Evolutionary conservation across 2,329 filamentous ascomycete genomes (phyloP).

Genomic region (Sporothrix inflata): DNA sequence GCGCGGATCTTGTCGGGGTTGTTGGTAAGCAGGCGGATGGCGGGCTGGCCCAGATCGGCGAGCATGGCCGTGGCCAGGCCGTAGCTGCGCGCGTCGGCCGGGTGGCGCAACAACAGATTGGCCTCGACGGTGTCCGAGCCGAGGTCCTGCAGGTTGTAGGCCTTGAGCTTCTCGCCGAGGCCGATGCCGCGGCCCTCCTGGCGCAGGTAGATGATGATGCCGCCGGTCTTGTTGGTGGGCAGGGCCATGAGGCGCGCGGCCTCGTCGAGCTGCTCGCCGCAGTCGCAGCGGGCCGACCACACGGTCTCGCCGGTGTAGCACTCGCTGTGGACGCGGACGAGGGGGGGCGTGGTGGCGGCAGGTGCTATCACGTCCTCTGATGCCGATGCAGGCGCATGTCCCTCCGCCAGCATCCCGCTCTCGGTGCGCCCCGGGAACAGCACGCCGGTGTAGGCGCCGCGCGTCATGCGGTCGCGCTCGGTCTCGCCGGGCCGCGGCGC

Average conservation of each 20-base stretch:
- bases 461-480: slow-evolving; percentile 87
- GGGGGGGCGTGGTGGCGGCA: slow-evolving; percentile 53
- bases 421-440: slow-evolving; percentile 82
- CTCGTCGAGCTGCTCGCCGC: slow-evolving; percentile 96
- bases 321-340: slow-evolving; percentile 95
- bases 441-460: slow-evolving; percentile 88
- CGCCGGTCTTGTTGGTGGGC: slow-evolving; percentile 65
- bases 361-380: neutral
- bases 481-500: slow-evolving; percentile 75
- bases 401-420: slow-evolving; percentile 57
- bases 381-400: no score
- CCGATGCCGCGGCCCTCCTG: slow-evolving; percentile 97
- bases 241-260: slow-evolving; percentile 90
- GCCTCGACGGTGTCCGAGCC: slow-evolving; percentile 98
- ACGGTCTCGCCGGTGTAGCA: slow-evolving; percentile 99
- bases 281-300: slow-evolving; percentile 97
- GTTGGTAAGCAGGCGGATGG: slow-evolving; percentile 86
- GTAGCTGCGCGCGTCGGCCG: slow-evolving; percentile 92
- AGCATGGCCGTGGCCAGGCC: slow-evolving; percentile 96
- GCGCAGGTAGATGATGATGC: slow-evolving; percentile 92
- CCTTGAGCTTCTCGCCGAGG: slow-evolving; percentile 92
- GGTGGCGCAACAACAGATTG: slow-evolving; percentile 86
- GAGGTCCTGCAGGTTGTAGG: slow-evolving; percentile 95
- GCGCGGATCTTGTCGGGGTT: slow-evolving; percentile 97
- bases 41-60: slow-evolving; percentile 76